These are phyloP conservation scores for Globisporangium lucens DNA, from an alignment of 352 stramenopile species.

Conservation along the genomic window DNA sequence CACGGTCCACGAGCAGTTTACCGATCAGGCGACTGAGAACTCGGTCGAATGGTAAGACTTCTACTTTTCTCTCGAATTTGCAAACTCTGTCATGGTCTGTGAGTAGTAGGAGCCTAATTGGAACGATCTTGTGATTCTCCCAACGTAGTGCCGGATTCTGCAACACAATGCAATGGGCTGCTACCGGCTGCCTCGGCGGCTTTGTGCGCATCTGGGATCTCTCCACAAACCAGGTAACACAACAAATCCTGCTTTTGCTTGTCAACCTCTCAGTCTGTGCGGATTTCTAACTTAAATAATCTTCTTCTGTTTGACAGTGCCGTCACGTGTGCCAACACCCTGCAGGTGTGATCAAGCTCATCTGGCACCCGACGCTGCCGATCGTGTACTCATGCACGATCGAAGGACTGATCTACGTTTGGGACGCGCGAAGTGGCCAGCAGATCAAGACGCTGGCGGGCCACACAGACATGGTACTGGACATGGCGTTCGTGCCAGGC, in stretches of 20 bases:
- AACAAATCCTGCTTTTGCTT: background rate
- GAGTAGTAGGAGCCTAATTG: background rate
- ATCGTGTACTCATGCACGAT: conserved; percentile 85
- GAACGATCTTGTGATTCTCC: background rate
- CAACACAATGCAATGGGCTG: conserved; percentile 92
- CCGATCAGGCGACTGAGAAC: conserved; percentile 57
- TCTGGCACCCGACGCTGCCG: conserved; percentile 87
- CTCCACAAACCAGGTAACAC: conserved; percentile 65
- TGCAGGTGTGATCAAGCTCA: conserved; percentile 87
- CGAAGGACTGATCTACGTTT: conserved; percentile 89
- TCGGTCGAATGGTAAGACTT: conserved; percentile 79
- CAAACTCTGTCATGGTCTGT: background rate
- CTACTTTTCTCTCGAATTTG: background rate
- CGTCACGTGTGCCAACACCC: conserved; percentile 86
- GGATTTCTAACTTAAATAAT: background rate
- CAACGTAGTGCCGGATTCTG: conserved; percentile 89
- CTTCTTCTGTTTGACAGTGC: conserved; percentile 36
- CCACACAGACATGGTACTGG: conserved; percentile 91
- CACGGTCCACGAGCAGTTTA: conserved; percentile 46
- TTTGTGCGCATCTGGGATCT: conserved; percentile 97
- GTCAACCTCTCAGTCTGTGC: background rate
- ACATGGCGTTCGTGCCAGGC: conserved; percentile 73
- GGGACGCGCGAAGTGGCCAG: conserved; percentile 87
- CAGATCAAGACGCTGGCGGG: conserved; percentile 74
- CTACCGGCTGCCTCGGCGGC: conserved; percentile 93